Base-by-base conservation (phyloP, 805 yeast genomes). In the Phaffomyces thermotolerans region DNA sequence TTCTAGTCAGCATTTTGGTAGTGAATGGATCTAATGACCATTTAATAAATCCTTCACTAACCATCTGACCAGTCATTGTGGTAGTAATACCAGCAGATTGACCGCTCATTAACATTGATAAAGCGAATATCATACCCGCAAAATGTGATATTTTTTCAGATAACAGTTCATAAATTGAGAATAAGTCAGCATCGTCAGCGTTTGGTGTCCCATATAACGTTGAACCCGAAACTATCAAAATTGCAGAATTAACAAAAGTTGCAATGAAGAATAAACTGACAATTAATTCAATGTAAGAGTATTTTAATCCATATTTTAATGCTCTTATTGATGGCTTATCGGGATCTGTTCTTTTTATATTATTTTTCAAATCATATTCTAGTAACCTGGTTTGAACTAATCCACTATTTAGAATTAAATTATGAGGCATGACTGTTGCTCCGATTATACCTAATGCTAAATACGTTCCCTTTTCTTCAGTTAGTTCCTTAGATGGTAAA, bases 351-450 rank as follows among this genome's bases (percentile, higher is more conserved):
- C 66, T 63, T 31, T 64, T 61, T 25, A 67, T 70, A 27, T 81
- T 80, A 49, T 76, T 68, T 45, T 73, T 70, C 3, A 72, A 52
- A 60, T 89, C 96, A 53, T 69, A 88, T 25, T 86, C 95, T 52
- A 73, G 72, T 36, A 89, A 67, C 50, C 96, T 73, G 22, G 95
- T 85, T 60, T 88, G 95, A 7, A 88, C 96, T 40, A 89, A 67
- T 6, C 93, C 91, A 0, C 93, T 83, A 1, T 96, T 96, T 44
- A 89, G 66, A 54, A 84, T 87, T 40, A 89, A 66, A 1, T 90
- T 81, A 58, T 89, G 96, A 2, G 96, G 96, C 96, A 89, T 89
- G 22, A 89, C 96, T 0, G 96, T 89, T 10, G 96, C 96, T 22
- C 96, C 96, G 42, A 88, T 69, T 39, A 89, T 85, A 23, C 95